Evolutionary conservation across 176 grass and related monocot species (phyloP).

Genomic region (Ananas comosus): DNA sequence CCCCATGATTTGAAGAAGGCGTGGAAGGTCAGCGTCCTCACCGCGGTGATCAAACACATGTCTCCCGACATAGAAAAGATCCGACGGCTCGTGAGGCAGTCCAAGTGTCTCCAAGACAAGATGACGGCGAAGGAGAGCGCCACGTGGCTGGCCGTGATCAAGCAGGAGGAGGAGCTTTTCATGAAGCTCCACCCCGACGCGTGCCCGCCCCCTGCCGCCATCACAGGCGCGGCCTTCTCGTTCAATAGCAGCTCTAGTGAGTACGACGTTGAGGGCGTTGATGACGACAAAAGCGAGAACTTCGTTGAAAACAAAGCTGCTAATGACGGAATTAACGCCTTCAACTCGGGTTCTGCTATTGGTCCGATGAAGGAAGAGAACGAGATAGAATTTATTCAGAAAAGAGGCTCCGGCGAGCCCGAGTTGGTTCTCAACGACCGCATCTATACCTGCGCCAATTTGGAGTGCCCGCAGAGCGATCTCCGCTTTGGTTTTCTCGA

Average conservation of each 20-base stretch:
- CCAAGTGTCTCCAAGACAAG: constrained; percentile 90
- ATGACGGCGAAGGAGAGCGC: constrained; percentile 88
- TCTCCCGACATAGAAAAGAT: constrained; percentile 81
- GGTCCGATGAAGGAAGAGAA: constrained; percentile 52
- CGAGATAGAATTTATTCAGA: constrained; percentile 35
- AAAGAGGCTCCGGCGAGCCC: constrained; percentile 31
- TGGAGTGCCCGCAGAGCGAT: constrained; percentile 36
- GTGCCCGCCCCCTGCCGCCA: not conserved
- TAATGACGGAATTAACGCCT: not conserved
- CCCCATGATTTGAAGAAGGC: constrained; percentile 95
- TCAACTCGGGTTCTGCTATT: constrained; percentile 20
- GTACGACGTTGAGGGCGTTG: constrained; percentile 50
- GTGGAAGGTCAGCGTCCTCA: constrained; percentile 88
- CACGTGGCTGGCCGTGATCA: constrained; percentile 69
- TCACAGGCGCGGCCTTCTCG: constrained; percentile 17
- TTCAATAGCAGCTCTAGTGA: constrained; percentile 41
- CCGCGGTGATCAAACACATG: constrained; percentile 86
- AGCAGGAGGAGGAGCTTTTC: constrained; percentile 67
- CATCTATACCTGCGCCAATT: constrained; percentile 50
- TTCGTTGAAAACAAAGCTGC: constrained; percentile 3
- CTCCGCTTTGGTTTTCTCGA: constrained; percentile 53
- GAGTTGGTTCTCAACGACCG: constrained; percentile 34
- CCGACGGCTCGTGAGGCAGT: constrained; percentile 67
- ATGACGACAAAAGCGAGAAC: constrained; percentile 22
- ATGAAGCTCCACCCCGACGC: constrained; percentile 42